Percentiles rank a stretch among this genome's conserved stretches.
phyloP scores from a whole-genome alignment of 2,329 filamentous ascomycete genomes.

The Karstenula rhodostoma region DNA sequence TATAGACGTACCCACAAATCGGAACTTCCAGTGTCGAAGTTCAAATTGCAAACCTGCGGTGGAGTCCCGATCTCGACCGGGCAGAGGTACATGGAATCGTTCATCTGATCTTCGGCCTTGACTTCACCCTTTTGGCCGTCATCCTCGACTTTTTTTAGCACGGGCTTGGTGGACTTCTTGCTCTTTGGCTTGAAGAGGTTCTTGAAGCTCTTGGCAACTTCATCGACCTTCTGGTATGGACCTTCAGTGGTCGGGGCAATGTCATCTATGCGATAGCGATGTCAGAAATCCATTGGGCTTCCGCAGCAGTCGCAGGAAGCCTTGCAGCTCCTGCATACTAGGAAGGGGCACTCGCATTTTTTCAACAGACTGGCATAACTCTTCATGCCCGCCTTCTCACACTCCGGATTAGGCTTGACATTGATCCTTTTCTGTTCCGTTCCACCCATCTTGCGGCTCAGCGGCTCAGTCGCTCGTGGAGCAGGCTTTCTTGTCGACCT shows the following conservation, averaged over 20 bases:
- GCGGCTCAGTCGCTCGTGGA: not conserved
- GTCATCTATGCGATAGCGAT: conserved; percentile 40
- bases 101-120: conserved; percentile 70
- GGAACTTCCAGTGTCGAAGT: conserved; percentile 76
- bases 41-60: conserved; percentile 64
- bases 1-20: conserved; percentile 66
- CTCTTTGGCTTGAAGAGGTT: conserved; percentile 54
- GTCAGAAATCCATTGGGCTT: not conserved
- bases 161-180: conserved; percentile 51
- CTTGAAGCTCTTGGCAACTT: conserved; percentile 42
- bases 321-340: not conserved
- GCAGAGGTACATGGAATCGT: conserved; percentile 71
- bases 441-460: conserved; percentile 15
- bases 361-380: conserved; percentile 69
- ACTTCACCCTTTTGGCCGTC: conserved; percentile 58
- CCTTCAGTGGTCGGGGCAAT: conserved; percentile 70
- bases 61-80: conserved; percentile 72
- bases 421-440: conserved; percentile 32
- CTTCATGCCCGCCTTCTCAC: conserved; percentile 60
- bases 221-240: conserved; percentile 64
- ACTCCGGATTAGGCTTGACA: conserved; percentile 34
- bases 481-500: not conserved
- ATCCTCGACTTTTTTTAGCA: conserved; percentile 55
- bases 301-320: not conserved
- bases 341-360: conserved; percentile 54